Conservation (phyloP, 306 rosid species). For the Lathyrus sativus region DNA sequence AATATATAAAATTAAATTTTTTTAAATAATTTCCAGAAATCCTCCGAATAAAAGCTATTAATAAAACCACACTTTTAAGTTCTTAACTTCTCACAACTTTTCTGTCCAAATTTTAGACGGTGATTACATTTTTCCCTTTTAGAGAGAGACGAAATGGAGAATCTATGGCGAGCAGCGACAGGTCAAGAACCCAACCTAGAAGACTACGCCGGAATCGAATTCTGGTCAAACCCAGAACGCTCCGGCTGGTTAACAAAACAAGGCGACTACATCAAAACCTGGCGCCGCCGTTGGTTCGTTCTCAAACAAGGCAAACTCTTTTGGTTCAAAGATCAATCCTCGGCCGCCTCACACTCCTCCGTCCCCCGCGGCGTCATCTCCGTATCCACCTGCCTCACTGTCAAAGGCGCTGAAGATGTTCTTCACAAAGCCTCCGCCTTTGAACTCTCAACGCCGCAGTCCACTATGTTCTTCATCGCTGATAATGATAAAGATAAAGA, state of each 20-base stretch:
- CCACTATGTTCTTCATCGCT: conserved; percentile 62
- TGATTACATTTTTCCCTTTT: not conserved
- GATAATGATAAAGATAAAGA: conserved; percentile 64
- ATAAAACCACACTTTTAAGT: too few relatives aligned
- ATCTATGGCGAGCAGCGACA: conserved; percentile 44
- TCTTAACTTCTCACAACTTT: not conserved
- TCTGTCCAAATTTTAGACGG: not conserved
- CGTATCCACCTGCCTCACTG: conserved; percentile 53
- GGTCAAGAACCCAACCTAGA: conserved; percentile 25
- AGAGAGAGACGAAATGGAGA: conserved; percentile 36
- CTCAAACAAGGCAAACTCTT: conserved; percentile 49
- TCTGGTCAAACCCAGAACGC: conserved; percentile 46
- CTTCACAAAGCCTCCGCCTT: conserved; percentile 54
- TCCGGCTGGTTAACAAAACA: conserved; percentile 44
- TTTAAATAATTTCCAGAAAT: too few relatives aligned
- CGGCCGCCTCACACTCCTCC: conserved; percentile 30
- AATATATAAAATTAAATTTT: too few relatives aligned
- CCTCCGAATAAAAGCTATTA: too few relatives aligned
- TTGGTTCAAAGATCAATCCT: conserved; percentile 46
- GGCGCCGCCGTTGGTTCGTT: conserved; percentile 51
- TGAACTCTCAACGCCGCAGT: conserved; percentile 49
- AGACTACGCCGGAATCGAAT: conserved; percentile 40
- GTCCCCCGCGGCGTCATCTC: conserved; percentile 47
- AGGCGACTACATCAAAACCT: conserved; percentile 50
- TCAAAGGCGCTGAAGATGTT: conserved; percentile 61